These are phyloP conservation scores for Pythium phragmitis DNA, from an alignment of 352 stramenopile genomes.

Conservation along the genomic window DNA sequence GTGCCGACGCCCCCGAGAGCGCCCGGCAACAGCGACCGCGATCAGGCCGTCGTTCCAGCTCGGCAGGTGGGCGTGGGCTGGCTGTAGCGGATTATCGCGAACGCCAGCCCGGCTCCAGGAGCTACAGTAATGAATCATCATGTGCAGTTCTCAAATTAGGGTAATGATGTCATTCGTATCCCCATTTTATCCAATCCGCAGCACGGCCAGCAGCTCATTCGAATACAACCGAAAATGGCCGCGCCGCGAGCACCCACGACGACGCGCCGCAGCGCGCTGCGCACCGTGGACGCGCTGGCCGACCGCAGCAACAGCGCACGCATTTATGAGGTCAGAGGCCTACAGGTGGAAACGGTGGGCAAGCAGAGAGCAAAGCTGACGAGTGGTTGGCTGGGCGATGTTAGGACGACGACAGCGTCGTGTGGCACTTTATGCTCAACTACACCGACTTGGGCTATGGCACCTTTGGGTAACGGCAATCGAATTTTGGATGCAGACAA, in stretches of 20 bases:
- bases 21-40: no score
- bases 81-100: no score
- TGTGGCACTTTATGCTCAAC: slow-evolving; percentile 75
- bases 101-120: no score
- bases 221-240: slow-evolving; percentile 1
- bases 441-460: slow-evolving; percentile 61
- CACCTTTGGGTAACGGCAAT: slow-evolving; percentile 35
- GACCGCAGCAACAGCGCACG: slow-evolving; percentile 16
- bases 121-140: slow-evolving; percentile 4
- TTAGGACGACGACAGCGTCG: slow-evolving; percentile 48
- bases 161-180: slow-evolving; percentile 3
- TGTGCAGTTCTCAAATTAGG: background rate
- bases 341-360: background rate
- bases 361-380: background rate
- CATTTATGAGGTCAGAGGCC: slow-evolving; percentile 25
- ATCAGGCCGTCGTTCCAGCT: no score
- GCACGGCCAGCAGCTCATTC: background rate
- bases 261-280: slow-evolving; percentile 26
- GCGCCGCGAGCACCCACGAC: background rate
- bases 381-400: background rate
- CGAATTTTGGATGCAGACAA: background rate
- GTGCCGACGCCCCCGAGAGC: no score
- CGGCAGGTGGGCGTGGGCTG: no score
- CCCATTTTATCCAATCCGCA: slow-evolving; percentile 2
- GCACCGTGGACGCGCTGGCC: slow-evolving; percentile 27